A percentile compares a stretch with the other conserved stretches of the same genome.
phyloP scores from a whole-genome alignment of 495 filamentous ascomycete species.

The Podospora tetraspora region DNA sequence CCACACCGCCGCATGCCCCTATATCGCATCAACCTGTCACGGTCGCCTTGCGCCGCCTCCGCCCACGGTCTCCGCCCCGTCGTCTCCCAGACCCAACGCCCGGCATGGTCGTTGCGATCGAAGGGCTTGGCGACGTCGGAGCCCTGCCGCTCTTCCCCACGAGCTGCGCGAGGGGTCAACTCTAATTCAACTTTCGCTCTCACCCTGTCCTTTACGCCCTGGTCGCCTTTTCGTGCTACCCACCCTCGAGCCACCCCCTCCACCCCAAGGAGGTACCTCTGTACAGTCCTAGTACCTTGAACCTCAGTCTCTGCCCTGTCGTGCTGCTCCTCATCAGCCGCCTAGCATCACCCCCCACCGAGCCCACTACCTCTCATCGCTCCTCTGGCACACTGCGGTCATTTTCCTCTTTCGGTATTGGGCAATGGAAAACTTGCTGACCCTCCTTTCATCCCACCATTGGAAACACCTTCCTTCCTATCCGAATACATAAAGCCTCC shows the following conservation, averaged over 20 bases:
- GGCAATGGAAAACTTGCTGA: slow-evolving; percentile 13
- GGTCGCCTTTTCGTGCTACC: neutral
- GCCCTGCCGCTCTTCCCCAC: slow-evolving; percentile 14
- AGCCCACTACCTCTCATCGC: neutral
- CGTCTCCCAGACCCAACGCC: neutral
- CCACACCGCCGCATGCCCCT: slow-evolving; percentile 31
- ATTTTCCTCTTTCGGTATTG: slow-evolving; percentile 21
- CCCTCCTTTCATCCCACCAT: slow-evolving; percentile 12
- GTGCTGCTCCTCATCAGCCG: slow-evolving; percentile 6
- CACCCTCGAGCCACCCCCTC: neutral
- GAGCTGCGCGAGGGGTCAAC: slow-evolving; percentile 13
- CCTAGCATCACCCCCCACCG: slow-evolving; percentile 7
- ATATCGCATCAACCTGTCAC: neutral
- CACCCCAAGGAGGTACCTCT: neutral
- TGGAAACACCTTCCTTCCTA: slow-evolving; percentile 16
- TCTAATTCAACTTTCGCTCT: slow-evolving; percentile 17
- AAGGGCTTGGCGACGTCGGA: slow-evolving; percentile 12
- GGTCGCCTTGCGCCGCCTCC: neutral
- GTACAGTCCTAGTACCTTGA: neutral
- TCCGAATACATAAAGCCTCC: slow-evolving; percentile 21
- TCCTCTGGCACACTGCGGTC: slow-evolving; percentile 15
- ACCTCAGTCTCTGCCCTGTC: slow-evolving; percentile 1
- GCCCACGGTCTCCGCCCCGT: neutral
- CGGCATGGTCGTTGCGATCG: slow-evolving; percentile 4
- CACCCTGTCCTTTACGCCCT: neutral